These are phyloP conservation scores for Fusarium napiforme DNA, from an alignment of 2,329 filamentous ascomycete genomes.

Conservation along the genomic window DNA sequence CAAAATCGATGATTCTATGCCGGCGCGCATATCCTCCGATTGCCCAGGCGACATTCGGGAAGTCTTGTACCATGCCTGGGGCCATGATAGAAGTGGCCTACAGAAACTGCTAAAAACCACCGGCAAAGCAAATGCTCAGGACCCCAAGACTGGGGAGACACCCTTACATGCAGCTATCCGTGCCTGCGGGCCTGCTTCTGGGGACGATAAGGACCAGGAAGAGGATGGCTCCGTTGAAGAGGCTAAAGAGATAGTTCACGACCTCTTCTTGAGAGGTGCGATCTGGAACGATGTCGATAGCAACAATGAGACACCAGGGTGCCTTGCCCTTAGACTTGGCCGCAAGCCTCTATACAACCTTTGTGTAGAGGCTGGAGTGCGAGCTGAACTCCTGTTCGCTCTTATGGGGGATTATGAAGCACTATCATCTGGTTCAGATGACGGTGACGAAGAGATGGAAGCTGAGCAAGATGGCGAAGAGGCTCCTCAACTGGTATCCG, in stretches of 20 bases:
- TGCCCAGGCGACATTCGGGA: constrained; percentile 63
- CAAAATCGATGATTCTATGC: constrained; percentile 61
- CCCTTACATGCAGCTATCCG: constrained; percentile 91
- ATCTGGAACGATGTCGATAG: constrained; percentile 97
- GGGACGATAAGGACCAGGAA: constrained; percentile 47
- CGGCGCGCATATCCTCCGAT: constrained; percentile 62
- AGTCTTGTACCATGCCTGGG: constrained; percentile 66
- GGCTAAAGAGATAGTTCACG: constrained; percentile 74
- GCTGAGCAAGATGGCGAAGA: constrained; percentile 56
- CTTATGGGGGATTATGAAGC: constrained; percentile 84
- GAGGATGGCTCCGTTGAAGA: constrained; percentile 63
- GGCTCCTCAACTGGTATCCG: constrained; percentile 47
- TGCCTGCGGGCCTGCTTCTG: constrained; percentile 65
- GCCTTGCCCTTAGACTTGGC: constrained; percentile 78
- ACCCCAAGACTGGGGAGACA: constrained; percentile 85
- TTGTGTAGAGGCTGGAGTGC: constrained; percentile 88
- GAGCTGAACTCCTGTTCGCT: constrained; percentile 87
- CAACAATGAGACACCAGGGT: constrained; percentile 90
- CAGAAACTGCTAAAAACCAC: constrained; percentile 74
- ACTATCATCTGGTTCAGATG: constrained; percentile 68
- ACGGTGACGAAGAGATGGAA: constrained; percentile 61
- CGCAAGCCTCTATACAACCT: constrained; percentile 78
- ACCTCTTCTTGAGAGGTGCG: constrained; percentile 86
- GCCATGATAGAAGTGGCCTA: constrained; percentile 72
- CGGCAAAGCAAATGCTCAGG: constrained; percentile 78